Evolutionary conservation across 441 rosid species (phyloP), one percentile per base, ranked within the genome.

Genomic region (Brassica hybrid): DNA sequence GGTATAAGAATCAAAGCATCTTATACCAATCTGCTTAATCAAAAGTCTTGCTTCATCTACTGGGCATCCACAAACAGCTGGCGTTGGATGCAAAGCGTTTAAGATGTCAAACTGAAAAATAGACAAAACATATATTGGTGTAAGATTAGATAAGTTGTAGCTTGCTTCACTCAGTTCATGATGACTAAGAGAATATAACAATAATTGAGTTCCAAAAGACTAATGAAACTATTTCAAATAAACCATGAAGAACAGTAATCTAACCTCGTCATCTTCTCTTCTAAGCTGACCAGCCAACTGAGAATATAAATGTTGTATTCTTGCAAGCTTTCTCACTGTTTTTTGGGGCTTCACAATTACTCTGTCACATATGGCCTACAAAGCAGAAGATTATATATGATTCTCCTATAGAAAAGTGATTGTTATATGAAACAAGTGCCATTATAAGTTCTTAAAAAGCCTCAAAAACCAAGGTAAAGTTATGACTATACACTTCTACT

Each of bases 21-120:
- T 32, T 21, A 2, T 87, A 94, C 95, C 97, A 66, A 89, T 90
- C 82, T 90, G 87, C 59, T 90, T 83, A 79, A 94, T 94, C 79
- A 93, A 84, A 82, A 82, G 82, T 45, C 94, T 80, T 54, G 99
- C 93, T 77, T 90, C 93, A 75, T 91, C 97, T 34, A 88, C 83
- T 56, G 99, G 98, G 78, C 85, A 87, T 79, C 99, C 97, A 69
- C 96, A 94, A 56, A 93, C 97, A 82, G 97, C 97, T 79, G 97
- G 97, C 59, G 89, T 93, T 60, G 96, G 99, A 82, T 93, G 99
- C 54, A 94, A 91, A 78, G 86, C 87, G 70, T 88, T 84, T 84
- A 94, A 75, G 65, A 91, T 79, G 41, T 89, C 86, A 81, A 85
- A 93, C 99, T 94, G 90, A 60, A 79, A n/a, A 81, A 64, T 12